Evolutionary conservation across 73 alveolate species (phyloP), one percentile per base, ranked within the genome.

Genomic region (Urostyla sp.): DNA sequence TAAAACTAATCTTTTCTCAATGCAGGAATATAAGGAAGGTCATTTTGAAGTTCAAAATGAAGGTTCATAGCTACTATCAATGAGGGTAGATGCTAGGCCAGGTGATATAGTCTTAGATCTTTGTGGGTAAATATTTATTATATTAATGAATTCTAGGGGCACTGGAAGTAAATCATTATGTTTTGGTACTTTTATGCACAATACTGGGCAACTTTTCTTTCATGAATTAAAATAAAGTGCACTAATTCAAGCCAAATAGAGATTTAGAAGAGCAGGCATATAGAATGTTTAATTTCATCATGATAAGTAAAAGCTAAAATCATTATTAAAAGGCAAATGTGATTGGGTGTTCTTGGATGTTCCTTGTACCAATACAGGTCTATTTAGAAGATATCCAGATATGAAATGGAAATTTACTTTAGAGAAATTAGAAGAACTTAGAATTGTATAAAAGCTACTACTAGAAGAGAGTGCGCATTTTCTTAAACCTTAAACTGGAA

Each of bases 271-370:
- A 54, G 95, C 97, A 34, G 95, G 95, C 26, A 66, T 92, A 0
- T 40, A 72, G 46, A 92, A 92, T 43, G 50, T 34, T 10, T 48
- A 86, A 53, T 46, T 80, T 15, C 93, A 85, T 54, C 82, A 85
- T 52, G 89, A 84, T 80, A 38, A 88, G 61, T 55, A 73, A 44
- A 60, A 56, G 80, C 80, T 78, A 18, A 77, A 61, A 58, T 60
- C 43, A 43, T n/a, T 23, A 48, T 72, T 91, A 32, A 87, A 83
- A 18, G 93, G 90, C 43, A 92, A 92, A 74, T 88, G 89, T 67
- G 93, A 92, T 84, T 92, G 97, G 97, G 90, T 92, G 3, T 49
- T 92, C 52, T 76, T 85, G 0, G 97, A 92, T 85, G 97, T 92
- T 16, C 97, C 97, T 11, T 92, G 97, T 54, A 72, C 94, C 37